Conservation (phyloP, 2,329 filamentous ascomycete genomes). For the Fusarium sp. region DNA sequence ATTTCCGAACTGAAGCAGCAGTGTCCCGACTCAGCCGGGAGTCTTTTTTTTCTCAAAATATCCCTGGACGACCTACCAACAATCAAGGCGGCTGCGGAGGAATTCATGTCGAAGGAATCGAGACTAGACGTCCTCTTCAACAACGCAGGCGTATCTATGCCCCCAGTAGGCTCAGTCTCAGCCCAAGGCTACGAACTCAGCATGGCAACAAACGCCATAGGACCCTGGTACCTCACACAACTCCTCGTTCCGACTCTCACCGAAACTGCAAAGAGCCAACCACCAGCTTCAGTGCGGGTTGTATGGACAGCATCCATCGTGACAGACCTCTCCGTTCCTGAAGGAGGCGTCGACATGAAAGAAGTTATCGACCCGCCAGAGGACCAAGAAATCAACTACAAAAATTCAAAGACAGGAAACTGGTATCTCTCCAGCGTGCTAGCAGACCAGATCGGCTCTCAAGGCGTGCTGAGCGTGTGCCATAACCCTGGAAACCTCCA, state of each 20-base stretch:
- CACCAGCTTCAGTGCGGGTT: conserved; percentile 19
- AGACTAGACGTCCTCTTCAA: conserved; percentile 31
- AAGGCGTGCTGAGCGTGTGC: conserved; percentile 17
- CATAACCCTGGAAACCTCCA: conserved; percentile 31
- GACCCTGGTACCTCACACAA: conserved; percentile 30
- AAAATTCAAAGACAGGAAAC: conserved; percentile 31
- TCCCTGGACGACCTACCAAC: conserved; percentile 18
- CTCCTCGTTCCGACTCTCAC: conserved; percentile 15
- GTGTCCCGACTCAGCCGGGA: background rate
- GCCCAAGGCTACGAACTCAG: conserved; percentile 34
- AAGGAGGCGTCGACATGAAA: conserved; percentile 18
- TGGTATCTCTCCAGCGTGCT: conserved; percentile 22
- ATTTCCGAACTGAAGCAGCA: conserved; percentile 3
- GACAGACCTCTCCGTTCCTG: conserved; percentile 8
- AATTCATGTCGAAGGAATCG: conserved; percentile 19
- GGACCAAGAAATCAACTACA: conserved; percentile 19
- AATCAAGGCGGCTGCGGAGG: conserved; percentile 8
- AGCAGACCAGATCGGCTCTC: background rate
- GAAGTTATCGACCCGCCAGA: background rate
- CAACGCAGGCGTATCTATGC: conserved; percentile 31
- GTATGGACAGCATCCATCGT: conserved; percentile 29
- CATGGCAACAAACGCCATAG: conserved; percentile 31
- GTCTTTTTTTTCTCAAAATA: conserved; percentile 11
- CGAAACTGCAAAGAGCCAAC: background rate
- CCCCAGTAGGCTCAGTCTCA: conserved; percentile 20